phyloP scores from a whole-genome alignment of 2,329 filamentous ascomycete species.

The Nemania abortiva region DNA sequence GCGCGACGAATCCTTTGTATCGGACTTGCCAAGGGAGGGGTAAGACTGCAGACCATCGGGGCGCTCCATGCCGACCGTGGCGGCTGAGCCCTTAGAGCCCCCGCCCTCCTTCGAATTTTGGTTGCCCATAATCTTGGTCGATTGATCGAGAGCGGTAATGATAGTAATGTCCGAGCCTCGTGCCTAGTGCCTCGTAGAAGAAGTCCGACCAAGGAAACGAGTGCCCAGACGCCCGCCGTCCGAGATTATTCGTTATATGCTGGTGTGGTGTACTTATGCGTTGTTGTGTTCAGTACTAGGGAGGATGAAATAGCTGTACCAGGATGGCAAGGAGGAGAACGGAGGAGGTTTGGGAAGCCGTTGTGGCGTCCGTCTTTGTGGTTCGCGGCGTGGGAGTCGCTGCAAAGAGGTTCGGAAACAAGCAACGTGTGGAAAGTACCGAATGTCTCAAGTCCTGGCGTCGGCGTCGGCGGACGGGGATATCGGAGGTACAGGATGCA shows the following conservation, averaged over 20 bases:
- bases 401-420: constrained; percentile 30
- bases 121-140: constrained; percentile 74
- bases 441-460: constrained; percentile 17
- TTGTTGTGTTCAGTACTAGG: constrained; percentile 55
- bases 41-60: constrained; percentile 78
- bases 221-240: constrained; percentile 47
- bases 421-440: constrained; percentile 27
- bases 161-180: constrained; percentile 29
- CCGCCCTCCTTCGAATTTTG: constrained; percentile 74
- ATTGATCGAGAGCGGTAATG: constrained; percentile 12
- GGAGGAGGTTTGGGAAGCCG: constrained; percentile 59
- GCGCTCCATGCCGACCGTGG: constrained; percentile 56
- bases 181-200: constrained; percentile 11
- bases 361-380: constrained; percentile 64
- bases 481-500: constrained; percentile 46
- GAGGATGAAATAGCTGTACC: constrained; percentile 66
- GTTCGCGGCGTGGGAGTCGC: constrained; percentile 50
- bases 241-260: constrained; percentile 21
- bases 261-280: constrained; percentile 29
- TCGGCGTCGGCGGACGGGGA: constrained; percentile 43
- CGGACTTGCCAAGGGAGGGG: constrained; percentile 90
- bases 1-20: constrained; percentile 91
- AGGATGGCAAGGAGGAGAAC: constrained; percentile 61
- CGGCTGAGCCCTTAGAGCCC: constrained; percentile 63
- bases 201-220: constrained; percentile 42